Evolutionary conservation across 2,329 filamentous ascomycete genomes (phyloP).

Genomic region (Arthrobotrys sphaeroides): DNA sequence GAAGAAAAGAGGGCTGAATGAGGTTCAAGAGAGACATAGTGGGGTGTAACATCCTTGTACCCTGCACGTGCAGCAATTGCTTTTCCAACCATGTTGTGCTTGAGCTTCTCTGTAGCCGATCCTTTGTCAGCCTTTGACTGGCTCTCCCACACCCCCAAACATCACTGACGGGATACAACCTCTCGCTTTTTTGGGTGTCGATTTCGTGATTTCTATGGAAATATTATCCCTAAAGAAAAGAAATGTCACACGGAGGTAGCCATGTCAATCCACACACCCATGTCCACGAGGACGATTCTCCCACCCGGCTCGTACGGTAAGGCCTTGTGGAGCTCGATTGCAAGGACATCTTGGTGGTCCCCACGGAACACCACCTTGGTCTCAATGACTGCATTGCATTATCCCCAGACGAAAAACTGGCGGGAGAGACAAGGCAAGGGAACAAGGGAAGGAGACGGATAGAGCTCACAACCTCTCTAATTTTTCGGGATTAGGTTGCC

Average conservation of each 20-base stretch:
- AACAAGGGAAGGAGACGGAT: not conserved
- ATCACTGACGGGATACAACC: slow-evolving; percentile 31
- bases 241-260: slow-evolving; percentile 13
- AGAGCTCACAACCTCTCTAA: slow-evolving; percentile 32
- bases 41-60: slow-evolving; percentile 28
- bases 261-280: slow-evolving; percentile 15
- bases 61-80: slow-evolving; percentile 40
- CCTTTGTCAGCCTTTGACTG: slow-evolving; percentile 21
- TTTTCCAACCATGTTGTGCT: slow-evolving; percentile 43
- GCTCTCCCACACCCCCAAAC: slow-evolving; percentile 8
- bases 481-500: not conserved
- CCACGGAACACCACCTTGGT: slow-evolving; percentile 22
- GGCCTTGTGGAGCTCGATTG: slow-evolving; percentile 10
- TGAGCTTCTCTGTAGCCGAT: slow-evolving; percentile 20
- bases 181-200: slow-evolving; percentile 17
- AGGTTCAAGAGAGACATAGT: slow-evolving; percentile 6
- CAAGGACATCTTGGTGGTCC: slow-evolving; percentile 13
- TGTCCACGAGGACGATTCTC: slow-evolving; percentile 30
- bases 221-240: slow-evolving; percentile 6
- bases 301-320: not conserved
- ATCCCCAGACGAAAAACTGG: not conserved
- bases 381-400: slow-evolving; percentile 18
- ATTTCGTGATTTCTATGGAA: slow-evolving; percentile 21
- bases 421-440: slow-evolving; percentile 3
- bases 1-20: slow-evolving; percentile 37